Base-by-base conservation (phyloP, 257 asterid species). In the Prunella vulgaris region DNA sequence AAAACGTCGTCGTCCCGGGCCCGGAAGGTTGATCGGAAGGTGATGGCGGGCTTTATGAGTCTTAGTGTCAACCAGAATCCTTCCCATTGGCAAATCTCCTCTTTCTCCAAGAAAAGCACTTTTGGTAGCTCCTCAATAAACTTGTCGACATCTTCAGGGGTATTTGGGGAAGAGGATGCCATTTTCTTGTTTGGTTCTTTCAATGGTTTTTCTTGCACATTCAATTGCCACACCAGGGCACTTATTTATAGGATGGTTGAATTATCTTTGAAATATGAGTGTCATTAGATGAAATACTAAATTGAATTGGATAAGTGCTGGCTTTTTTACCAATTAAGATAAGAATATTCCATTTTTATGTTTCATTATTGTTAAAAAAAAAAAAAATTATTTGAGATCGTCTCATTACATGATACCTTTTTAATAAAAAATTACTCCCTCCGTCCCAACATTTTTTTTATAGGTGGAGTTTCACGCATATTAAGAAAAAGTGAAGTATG, bases 1-100 rank as follows among this genome's bases (percentile, higher is more conserved):
- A 70, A 4, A 15, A 70, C 53, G 3, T 70, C 75, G 10, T 70
- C 75, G 44, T 60, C 60, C 0, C 75, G 75, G 37, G 75, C 68
- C 1, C 1, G 12, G 51, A 58, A 70, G 60, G 1, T 58, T 5
- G 74, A 58, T 4, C 30, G 17, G 49, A 70, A 70, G 20, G 60
- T 42, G 9, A 58, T 4, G 33, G 67, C 33, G 22, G 67, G 60
- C 67, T 70, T 24, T 8, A 69, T 0, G 0, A 69, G 28, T 27
- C n/a, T 30, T 32, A 32, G 58, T 46, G 25, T 38, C 30, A 37
- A 57, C 74, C 74, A 69, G 10, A 40, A 56, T 38, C 74, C 74
- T 9, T 69, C 74, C 66, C 66, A 69, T 17, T 57, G 30, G 7
- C 57, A 24, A 57, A 69, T 24, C 14, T 69, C 66, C 58, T 38